Evolutionary conservation across 139 green algal species (phyloP).

Genomic region (Auxenochlorella protothecoides): DNA sequence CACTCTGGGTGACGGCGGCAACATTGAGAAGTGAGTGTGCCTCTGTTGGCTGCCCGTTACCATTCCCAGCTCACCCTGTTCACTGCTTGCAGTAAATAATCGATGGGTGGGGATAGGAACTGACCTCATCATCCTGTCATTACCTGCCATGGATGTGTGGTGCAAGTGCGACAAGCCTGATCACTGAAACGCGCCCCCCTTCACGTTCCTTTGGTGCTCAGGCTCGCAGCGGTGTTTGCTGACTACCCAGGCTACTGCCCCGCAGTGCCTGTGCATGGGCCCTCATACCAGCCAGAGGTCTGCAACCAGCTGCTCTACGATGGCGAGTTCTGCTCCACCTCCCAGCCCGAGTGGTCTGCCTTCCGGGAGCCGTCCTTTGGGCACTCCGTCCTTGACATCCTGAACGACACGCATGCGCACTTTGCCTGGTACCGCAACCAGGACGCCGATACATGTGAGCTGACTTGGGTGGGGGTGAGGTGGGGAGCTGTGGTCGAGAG

Average conservation of each 20-base stretch:
- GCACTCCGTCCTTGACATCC: slow-evolving; percentile 15
- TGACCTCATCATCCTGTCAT: too few species aligned
- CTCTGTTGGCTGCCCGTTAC: too few species aligned
- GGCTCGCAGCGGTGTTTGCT: slow-evolving; percentile 1
- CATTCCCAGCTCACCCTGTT: too few species aligned
- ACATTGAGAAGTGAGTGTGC: slow-evolving; percentile 12
- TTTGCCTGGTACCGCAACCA: slow-evolving; percentile 28
- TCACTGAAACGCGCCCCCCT: too few species aligned
- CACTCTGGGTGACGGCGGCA: slow-evolving; percentile 26
- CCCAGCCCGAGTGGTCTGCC: slow-evolving; percentile 24
- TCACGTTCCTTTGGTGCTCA: too few species aligned
- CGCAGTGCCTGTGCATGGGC: neutral
- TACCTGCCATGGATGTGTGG: too few species aligned
- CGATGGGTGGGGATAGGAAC: too few species aligned
- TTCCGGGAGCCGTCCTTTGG: slow-evolving; percentile 32
- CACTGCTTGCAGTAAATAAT: too few species aligned
- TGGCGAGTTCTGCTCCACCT: slow-evolving; percentile 9
- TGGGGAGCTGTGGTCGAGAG: too few species aligned
- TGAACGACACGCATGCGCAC: slow-evolving; percentile 17
- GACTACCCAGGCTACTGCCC: slow-evolving; percentile 10
- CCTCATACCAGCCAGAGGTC: neutral
- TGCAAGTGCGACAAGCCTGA: too few species aligned
- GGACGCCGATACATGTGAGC: neutral
- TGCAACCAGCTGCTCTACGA: neutral
- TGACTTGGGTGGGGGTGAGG: too few species aligned